Evolutionary conservation across 345 rosid species (phyloP), one percentile per base, ranked within the genome.

Genomic region (Lenwebbia sp.): DNA sequence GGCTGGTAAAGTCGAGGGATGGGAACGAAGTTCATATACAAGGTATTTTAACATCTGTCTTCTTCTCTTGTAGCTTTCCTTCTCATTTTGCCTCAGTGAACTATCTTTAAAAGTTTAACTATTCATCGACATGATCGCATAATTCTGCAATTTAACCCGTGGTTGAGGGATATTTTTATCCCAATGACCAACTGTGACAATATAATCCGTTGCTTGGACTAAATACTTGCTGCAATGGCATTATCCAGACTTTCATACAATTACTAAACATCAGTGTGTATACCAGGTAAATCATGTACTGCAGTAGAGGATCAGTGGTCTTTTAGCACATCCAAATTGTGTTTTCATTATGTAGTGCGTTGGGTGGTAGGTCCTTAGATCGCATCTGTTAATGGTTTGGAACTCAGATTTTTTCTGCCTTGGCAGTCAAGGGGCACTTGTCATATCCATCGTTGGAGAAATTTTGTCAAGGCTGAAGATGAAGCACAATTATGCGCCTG

Each of bases 21-120:
- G 58, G 58, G 2, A 55, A 3, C 0, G 0, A 0, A 9, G n/a
- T 5, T 55, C 58, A 23, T 3, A 22, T 55, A 0, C 7, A 55
- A 22, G 10, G 57, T 54, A 54, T 7, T 19, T 21, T 54, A 21
- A 4, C 4, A 1, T 7, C 5, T 7, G 9, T 54, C 57, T 54
- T 54, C 57, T 21, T 54, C 23, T 21, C 8, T 2, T 7, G 25
- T 54, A 2, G 57, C 10, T 21, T 54, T 54, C 57, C 4, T 6
- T 54, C 13, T 23, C n/a, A 55, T 3, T 55, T 55, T 3, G 49
- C 10, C 49, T 47, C 49, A 47, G 2, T 8, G 49, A 47, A 8
- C 49, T 47, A 7, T 47, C 49, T 8, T 47, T 47, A 47, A 7
- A 47, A 47, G 49, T 7, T 47, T 8, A 47, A 1, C 1, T 8